Evolutionary conservation across 768 basidiomycete genomes (phyloP), one percentile per base, ranked within the genome.

Genomic region (Boletus patriciae): DNA sequence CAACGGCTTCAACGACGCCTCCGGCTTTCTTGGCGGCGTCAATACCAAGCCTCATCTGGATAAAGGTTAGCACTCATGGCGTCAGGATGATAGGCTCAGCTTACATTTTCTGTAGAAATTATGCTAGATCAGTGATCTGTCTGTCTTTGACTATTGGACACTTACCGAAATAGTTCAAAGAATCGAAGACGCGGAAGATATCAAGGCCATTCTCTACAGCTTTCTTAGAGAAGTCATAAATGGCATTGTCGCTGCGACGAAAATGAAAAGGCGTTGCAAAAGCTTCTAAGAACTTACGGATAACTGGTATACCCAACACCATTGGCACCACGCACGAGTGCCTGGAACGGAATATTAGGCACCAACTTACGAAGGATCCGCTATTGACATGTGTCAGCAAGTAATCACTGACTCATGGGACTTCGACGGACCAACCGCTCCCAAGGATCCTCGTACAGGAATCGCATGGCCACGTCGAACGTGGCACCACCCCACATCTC

Each of bases 401-500:
- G 38, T 34, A 54, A 34, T 10, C 18, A 38, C 25, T 21, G 49
- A n/a, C 15, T 44, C 12, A 15, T 58, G 33, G 48, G 6, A 41
- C 25, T 27, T 51, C 18, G 21, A 74, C 85, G 48, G 62, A 92
- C 92, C 76, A 99, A 77, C 62, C 97, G 87, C 72, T 98, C 97
- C 97, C 97, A 99, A 64, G 97, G 97, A 74, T 99, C 97, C 73
- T 99, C 97, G 71, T 99, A 98, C 71, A 99, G 76, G 88, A 99
- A 98, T 45, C 96, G 88, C 94, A 98, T 97, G 23, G 96, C 91
- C 49, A 99, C 96, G 73, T 98, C 96, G 70, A 99, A 99, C 3
- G 97, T 98, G 37, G 96, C 95, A 58, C 95, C 94, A 67, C 97
- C 97, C 97, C 97, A 99, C 80, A 95, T 98, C 72, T 99, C 97